Conservation (phyloP, 768 basidiomycete species). For the Boletus rubropictus region DNA sequence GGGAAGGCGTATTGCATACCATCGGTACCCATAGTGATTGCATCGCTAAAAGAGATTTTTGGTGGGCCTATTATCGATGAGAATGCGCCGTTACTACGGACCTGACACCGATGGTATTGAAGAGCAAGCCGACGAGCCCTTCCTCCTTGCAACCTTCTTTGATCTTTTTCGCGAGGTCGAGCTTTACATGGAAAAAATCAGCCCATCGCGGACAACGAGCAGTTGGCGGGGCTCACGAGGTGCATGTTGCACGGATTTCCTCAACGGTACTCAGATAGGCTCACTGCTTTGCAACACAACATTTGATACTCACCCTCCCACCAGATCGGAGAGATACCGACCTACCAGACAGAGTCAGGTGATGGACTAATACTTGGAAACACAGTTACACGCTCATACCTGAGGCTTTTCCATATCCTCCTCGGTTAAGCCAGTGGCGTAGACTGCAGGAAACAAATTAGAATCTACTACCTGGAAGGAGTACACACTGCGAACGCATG, state of each 20-base stretch:
- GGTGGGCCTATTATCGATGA: background rate
- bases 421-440: conserved; percentile 71
- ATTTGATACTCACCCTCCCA: conserved; percentile 64
- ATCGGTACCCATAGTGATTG: conserved; percentile 85
- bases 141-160: conserved; percentile 81
- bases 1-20: conserved; percentile 39
- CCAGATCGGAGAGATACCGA: conserved; percentile 86
- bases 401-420: conserved; percentile 84
- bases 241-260: conserved; percentile 87
- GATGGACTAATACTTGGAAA: background rate
- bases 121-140: conserved; percentile 74
- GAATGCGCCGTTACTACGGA: conserved; percentile 23
- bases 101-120: conserved; percentile 85
- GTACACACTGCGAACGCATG: conserved; percentile 56
- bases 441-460: conserved; percentile 37
- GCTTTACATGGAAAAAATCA: conserved; percentile 36
- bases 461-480: background rate
- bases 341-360: conserved; percentile 36
- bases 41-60: conserved; percentile 48
- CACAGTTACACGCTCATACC: conserved; percentile 33
- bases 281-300: background rate
- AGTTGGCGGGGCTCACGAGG: conserved; percentile 43
- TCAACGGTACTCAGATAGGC: conserved; percentile 26
- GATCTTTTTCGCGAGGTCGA: conserved; percentile 72
- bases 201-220: background rate